phyloP scores from a whole-genome alignment of 495 filamentous ascomycete species.

The Aspergillus mulundensis region DNA sequence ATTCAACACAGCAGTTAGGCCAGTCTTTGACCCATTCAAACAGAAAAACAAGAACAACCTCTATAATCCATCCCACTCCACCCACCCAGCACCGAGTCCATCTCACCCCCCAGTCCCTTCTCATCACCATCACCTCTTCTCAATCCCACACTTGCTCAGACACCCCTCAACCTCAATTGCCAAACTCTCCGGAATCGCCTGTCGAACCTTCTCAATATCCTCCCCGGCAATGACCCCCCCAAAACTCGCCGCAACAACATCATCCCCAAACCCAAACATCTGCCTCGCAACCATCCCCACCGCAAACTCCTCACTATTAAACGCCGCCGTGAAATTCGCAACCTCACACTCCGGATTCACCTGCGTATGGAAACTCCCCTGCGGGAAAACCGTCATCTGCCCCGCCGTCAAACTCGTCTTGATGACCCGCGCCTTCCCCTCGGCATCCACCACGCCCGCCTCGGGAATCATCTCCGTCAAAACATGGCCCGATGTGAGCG shows the following conservation, averaged over 20 bases:
- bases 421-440: slow-evolving; percentile 26
- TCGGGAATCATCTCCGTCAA: slow-evolving; percentile 38
- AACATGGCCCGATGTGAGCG: not conserved
- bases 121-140: slow-evolving; percentile 8
- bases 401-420: slow-evolving; percentile 30
- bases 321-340: slow-evolving; percentile 26
- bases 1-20: too few relatives aligned
- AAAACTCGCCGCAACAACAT: slow-evolving; percentile 19
- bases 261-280: slow-evolving; percentile 20
- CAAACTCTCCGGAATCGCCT: slow-evolving; percentile 16
- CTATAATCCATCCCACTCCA: too few relatives aligned
- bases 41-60: too few relatives aligned
- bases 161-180: slow-evolving; percentile 26
- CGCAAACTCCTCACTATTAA: slow-evolving; percentile 23
- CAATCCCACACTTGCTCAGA: slow-evolving; percentile 22
- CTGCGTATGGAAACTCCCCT: slow-evolving; percentile 46
- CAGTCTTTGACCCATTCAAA: too few relatives aligned
- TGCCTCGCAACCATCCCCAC: slow-evolving; percentile 19
- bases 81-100: too few relatives aligned
- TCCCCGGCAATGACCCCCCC: slow-evolving; percentile 24
- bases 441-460: slow-evolving; percentile 19
- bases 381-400: slow-evolving; percentile 47
- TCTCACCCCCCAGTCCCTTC: too few relatives aligned
- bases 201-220: slow-evolving; percentile 24
- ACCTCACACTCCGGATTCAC: slow-evolving; percentile 42